Percentiles rank a stretch among this genome's conserved stretches.
These are phyloP conservation scores for Anthostomella pinea DNA, from an alignment of 2,329 filamentous ascomycete species.

Conservation along the genomic window DNA sequence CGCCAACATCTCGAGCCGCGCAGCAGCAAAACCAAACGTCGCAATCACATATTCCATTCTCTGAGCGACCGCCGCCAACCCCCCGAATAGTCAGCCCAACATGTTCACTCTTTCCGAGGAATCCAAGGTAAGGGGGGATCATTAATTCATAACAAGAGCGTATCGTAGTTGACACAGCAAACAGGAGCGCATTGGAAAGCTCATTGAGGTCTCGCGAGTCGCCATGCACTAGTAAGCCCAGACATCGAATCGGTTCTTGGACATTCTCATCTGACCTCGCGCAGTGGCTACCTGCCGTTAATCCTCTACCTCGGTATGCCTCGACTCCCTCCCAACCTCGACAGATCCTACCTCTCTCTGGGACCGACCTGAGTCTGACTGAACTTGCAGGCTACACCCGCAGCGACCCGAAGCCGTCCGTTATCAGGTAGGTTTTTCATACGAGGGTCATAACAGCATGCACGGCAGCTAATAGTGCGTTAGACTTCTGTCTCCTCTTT, in stretches of 20 bases:
- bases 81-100: slow-evolving; percentile 26
- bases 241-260: not conserved
- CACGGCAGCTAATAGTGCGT: slow-evolving; percentile 22
- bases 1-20: slow-evolving; percentile 4
- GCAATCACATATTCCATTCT: not conserved
- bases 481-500: slow-evolving; percentile 64
- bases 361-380: no score
- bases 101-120: slow-evolving; percentile 84
- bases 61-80: no score
- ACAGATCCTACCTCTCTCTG: slow-evolving; percentile 6
- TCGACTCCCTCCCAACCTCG: slow-evolving; percentile 7
- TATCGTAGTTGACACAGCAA: slow-evolving; percentile 9
- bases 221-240: slow-evolving; percentile 88
- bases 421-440: slow-evolving; percentile 49
- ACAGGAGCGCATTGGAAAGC: slow-evolving; percentile 94
- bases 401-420: slow-evolving; percentile 83
- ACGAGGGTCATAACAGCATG: no score
- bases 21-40: not conserved
- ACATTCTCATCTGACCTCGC: slow-evolving; percentile 34
- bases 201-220: slow-evolving; percentile 91
- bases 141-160: not conserved
- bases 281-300: slow-evolving; percentile 89
- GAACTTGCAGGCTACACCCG: slow-evolving; percentile 73
- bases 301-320: slow-evolving; percentile 89
- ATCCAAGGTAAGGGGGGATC: slow-evolving; percentile 69